Evolutionary conservation across 305 asterid species (phyloP).

Genomic region (Stenogyne calaminthoides): DNA sequence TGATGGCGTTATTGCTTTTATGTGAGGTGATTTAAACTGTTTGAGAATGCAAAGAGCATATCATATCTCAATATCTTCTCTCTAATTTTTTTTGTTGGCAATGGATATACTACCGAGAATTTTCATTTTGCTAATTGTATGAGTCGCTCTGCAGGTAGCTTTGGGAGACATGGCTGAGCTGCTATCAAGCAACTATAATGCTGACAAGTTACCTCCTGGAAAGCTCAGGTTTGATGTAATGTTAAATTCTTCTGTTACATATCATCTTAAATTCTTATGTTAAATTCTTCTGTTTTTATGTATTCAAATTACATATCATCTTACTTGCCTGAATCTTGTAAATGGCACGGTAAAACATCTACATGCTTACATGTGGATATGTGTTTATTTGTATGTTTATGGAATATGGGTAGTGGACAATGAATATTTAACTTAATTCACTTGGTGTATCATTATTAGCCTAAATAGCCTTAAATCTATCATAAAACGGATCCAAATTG

Average conservation of each 20-base stretch:
- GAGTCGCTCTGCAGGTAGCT: conserved; percentile 66
- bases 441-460: too few species aligned
- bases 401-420: too few species aligned
- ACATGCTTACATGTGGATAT: too few species aligned
- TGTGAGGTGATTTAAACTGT: conserved; percentile 65
- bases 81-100: not conserved
- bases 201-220: conserved; percentile 78
- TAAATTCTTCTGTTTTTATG: not conserved
- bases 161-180: conserved; percentile 95
- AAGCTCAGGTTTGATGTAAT: conserved; percentile 68
- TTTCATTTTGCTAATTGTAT: not conserved
- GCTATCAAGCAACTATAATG: conserved; percentile 51
- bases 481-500: too few species aligned
- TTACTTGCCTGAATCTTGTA: not conserved
- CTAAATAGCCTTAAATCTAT: too few species aligned
- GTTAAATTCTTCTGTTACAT: conserved; percentile 1
- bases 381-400: too few species aligned
- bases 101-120: not conserved
- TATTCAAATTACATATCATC: not conserved
- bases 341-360: too few species aligned
- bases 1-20: conserved; percentile 76
- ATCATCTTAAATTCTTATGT: too few species aligned
- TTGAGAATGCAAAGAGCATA: not conserved
- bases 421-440: too few species aligned
- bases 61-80: not conserved